phyloP scores from a whole-genome alignment of 257 asterid species.

The Anisodus acutangulus region DNA sequence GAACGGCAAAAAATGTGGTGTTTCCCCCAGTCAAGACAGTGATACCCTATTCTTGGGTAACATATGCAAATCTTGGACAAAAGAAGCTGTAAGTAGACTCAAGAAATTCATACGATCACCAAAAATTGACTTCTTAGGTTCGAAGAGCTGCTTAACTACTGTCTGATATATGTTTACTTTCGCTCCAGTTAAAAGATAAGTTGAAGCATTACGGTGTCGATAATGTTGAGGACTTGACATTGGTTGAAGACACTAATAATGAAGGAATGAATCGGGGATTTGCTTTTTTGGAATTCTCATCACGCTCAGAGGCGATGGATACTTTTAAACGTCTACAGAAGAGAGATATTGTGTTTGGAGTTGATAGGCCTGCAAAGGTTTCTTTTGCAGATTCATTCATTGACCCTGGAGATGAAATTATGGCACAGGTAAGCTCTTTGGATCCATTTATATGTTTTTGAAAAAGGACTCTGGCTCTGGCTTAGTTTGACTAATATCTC shows the following conservation, averaged over 20 bases:
- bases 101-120: constrained; percentile 27
- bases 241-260: constrained; percentile 85
- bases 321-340: constrained; percentile 97
- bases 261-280: constrained; percentile 88
- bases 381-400: constrained; percentile 97
- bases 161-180: constrained; percentile 50
- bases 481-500: neutral
- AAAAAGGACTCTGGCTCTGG: constrained; percentile 19
- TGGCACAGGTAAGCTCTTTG: constrained; percentile 88
- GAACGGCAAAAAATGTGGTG: constrained; percentile 97
- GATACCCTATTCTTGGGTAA: constrained; percentile 96
- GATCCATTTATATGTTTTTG: constrained; percentile 38
- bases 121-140: constrained; percentile 43
- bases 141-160: constrained; percentile 37
- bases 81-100: constrained; percentile 82
- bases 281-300: constrained; percentile 90
- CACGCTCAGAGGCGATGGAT: constrained; percentile 97
- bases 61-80: constrained; percentile 94
- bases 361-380: constrained; percentile 94
- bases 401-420: constrained; percentile 98
- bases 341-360: constrained; percentile 88
- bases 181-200: constrained; percentile 86
- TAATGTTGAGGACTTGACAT: constrained; percentile 82
- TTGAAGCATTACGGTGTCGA: constrained; percentile 80
- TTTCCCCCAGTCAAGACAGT: constrained; percentile 96